Evolutionary conservation across 176 grass and related monocot species (phyloP).

Genomic region (Rhynchospora breviuscula): DNA sequence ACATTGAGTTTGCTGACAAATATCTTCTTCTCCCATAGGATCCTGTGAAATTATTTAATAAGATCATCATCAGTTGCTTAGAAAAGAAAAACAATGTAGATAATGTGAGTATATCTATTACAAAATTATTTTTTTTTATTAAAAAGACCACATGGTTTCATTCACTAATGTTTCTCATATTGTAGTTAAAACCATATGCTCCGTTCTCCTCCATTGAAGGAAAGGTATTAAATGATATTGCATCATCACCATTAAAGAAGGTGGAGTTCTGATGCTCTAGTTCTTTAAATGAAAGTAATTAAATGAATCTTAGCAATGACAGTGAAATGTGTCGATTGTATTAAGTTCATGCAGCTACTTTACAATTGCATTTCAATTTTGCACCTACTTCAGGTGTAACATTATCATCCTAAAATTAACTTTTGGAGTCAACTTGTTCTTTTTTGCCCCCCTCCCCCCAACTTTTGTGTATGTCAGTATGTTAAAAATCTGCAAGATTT

Average conservation of each 20-base stretch:
- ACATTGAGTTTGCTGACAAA: not conserved
- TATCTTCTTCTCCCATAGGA: constrained; percentile 34
- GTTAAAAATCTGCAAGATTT: not conserved
- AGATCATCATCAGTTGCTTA: constrained; percentile 50
- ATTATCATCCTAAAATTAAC: not conserved
- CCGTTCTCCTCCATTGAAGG: constrained; percentile 35
- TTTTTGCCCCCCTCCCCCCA: not conserved
- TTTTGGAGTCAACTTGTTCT: not conserved
- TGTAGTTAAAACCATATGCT: constrained; percentile 47
- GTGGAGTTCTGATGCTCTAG: constrained; percentile 28
- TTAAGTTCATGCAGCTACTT: not conserved
- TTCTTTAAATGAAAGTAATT: constrained; percentile 4
- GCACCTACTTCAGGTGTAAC: not conserved
- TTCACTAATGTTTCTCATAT: constrained; percentile 16
- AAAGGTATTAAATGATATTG: constrained; percentile 21
- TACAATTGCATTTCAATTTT: not conserved
- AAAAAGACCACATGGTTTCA: not conserved
- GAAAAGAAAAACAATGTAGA: constrained; percentile 47
- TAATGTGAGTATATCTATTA: constrained; percentile 15
- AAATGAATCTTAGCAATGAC: not conserved
- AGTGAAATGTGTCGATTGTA: constrained; percentile 13
- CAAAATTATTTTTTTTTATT: not conserved
- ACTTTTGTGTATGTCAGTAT: too few species aligned
- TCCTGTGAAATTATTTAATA: constrained; percentile 47
- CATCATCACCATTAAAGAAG: constrained; percentile 28